Base-by-base conservation (phyloP, 352 stramenopile genomes). In the Labyrinthula sp. region DNA sequence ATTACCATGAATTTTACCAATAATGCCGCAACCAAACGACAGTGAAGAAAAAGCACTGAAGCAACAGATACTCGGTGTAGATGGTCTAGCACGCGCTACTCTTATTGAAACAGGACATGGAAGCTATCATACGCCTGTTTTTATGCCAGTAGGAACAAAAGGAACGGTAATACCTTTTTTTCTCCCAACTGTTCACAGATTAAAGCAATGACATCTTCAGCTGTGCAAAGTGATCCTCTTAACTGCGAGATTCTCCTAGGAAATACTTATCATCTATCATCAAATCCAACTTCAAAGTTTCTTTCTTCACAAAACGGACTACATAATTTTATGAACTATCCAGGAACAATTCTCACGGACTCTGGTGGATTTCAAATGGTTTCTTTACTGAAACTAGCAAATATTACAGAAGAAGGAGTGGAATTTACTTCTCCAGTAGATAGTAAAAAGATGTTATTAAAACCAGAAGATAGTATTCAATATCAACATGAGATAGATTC, bases 321-420 rank as follows among this genome's bases (percentile, higher is more conserved):
- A 22, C 87, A 95, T 65, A 70, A 83, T 43, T 95, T 95, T 58
- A 94, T 94, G 78, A 67, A 81, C 52, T 93, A 82, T 79, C 57
- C 65, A 24, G 63, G 59, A 28, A 87, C 89, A 59, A 68, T 97
- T 43, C 61, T 97, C 25, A 97, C 87, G 1, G 87, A 97, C 66
- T 91, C 72, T 27, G 87, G 87, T 38, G 87, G 87, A 6, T 97
- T 97, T 71, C 85, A 97, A 65, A 95, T 96, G 80, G 82, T 95
- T 47, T 88, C 72, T 36, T 66, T 96, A 25, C 72, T 88, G 20
- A 75, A 84, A 45, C 64, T 94, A n/a, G 86, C 80, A 17, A 65
- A 84, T 48, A 87, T 96, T 48, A 92, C 79, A 8, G 78, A 90
- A 62, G 66, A 89, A 39, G 77, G 72, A 22, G 76, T 88, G 7